These are phyloP conservation scores for Clitocybe nebularis DNA, from an alignment of 1,284 basidiomycete genomes.

Conservation along the genomic window DNA sequence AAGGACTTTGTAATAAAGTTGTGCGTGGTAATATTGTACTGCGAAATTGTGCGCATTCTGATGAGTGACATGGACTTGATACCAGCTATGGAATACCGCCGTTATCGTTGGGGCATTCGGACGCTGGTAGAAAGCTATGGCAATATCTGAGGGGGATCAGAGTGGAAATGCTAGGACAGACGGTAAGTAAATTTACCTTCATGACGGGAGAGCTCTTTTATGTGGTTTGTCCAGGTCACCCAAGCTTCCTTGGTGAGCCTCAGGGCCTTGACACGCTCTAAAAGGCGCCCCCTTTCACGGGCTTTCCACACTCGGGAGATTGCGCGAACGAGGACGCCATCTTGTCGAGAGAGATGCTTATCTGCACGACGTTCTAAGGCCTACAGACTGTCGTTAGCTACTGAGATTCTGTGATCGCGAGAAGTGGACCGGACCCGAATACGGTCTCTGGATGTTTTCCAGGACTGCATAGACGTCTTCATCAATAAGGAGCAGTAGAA, in stretches of 20 bases:
- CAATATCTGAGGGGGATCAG: slow-evolving; percentile 36
- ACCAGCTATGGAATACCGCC: slow-evolving; percentile 48
- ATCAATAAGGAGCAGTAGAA: slow-evolving; percentile 41
- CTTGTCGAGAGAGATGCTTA: slow-evolving; percentile 58
- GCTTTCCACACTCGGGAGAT: slow-evolving; percentile 71
- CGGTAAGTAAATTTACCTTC: slow-evolving; percentile 38
- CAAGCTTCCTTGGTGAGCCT: slow-evolving; percentile 46
- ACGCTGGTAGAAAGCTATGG: slow-evolving; percentile 49
- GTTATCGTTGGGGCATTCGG: slow-evolving; percentile 37
- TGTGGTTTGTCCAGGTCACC: slow-evolving; percentile 49
- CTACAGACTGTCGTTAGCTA: slow-evolving; percentile 20
- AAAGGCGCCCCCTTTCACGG: slow-evolving; percentile 58
- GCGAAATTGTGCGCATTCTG: slow-evolving; percentile 51
- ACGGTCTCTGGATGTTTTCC: slow-evolving; percentile 50
- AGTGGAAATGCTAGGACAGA: neutral
- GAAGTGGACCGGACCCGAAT: slow-evolving; percentile 41
- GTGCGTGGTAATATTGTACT: slow-evolving; percentile 42
- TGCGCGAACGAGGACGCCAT: slow-evolving; percentile 60
- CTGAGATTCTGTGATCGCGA: slow-evolving; percentile 3
- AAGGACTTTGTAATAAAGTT: slow-evolving; percentile 44
- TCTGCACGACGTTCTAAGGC: slow-evolving; percentile 48
- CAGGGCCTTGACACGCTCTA: slow-evolving; percentile 50
- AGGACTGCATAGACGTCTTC: slow-evolving; percentile 44
- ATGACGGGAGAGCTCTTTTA: slow-evolving; percentile 36
- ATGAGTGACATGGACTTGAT: slow-evolving; percentile 38